Base-by-base conservation (phyloP, 2,329 filamentous ascomycete genomes). In the Chrysosporium queenslandicum region DNA sequence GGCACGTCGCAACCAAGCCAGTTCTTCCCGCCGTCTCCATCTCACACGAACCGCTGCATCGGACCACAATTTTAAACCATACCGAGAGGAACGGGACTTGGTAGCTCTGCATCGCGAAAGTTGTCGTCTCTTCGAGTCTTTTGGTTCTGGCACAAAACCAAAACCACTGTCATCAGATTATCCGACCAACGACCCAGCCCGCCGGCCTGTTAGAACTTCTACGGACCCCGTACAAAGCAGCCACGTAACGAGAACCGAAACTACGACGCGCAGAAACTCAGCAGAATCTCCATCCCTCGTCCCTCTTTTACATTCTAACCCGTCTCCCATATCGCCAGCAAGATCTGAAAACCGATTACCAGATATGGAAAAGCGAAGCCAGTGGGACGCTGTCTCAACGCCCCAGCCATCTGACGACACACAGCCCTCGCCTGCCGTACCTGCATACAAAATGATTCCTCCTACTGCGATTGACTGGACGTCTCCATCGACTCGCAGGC, bases 211-310 rank as follows among this genome's bases (percentile, higher is more conserved):
- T 23, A 37, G 47, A 4, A 21, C 47, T 2, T 50, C 47, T 42
- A 50, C 46, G 2, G 39, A 43, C 23, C 51, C 39, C 7, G 6
- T 27, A 18, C 43, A 37, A 20, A 27, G 11, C n/a, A 43, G 14
- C 16, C 8, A 41, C 25, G 8, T n/a, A 4, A 46, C 34, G 11
- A 39, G 14, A 30, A 21, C 20, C 7, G 18, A 49, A 50, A 16
- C 4, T 18, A n/a, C 30, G 29, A 18, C 41, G 12, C 40, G 49
- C 7, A 36, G 49, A 27, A 45, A 27, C 32, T 42, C 40, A n/a
- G 43, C 49, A 68, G 97, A 97, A 70, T 97, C 92, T 65, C 97
- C 85, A 61, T 97, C 90, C 55, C 96, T 75, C 66, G 95, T 97
- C 30, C 91, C 91, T 52, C 89, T 89, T 48, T 86, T 87, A 48